These are phyloP conservation scores for Diaporthe destruens DNA, from an alignment of 2,329 filamentous ascomycete species.

Conservation along the genomic window DNA sequence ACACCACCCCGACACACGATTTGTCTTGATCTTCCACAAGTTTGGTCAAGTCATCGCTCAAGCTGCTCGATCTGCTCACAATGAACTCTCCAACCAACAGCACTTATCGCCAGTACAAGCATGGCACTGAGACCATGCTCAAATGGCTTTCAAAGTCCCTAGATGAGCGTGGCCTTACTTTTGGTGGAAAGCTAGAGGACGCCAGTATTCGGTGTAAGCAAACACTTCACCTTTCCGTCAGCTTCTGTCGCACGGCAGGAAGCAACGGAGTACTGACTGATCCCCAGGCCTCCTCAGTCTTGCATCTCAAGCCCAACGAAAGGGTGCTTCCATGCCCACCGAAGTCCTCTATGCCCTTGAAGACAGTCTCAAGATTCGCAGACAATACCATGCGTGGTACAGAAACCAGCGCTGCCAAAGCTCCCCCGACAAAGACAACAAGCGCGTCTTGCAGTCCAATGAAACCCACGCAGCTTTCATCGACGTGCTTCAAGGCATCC, in stretches of 20 bases:
- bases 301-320: background rate
- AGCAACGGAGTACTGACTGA: background rate
- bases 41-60: too few species aligned
- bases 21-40: too few species aligned
- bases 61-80: background rate
- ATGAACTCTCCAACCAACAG: background rate
- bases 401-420: background rate
- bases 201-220: background rate
- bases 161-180: background rate
- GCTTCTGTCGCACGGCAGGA: background rate
- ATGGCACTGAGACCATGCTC: background rate
- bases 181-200: background rate
- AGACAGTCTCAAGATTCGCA: constrained; percentile 4
- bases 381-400: constrained; percentile 13
- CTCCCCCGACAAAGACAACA: background rate
- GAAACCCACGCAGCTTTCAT: background rate
- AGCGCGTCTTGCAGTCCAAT: background rate
- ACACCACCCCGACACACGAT: background rate
- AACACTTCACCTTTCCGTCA: background rate
- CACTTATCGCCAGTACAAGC: constrained; percentile 1
- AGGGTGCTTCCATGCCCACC: background rate
- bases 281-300: background rate
- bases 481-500: background rate
- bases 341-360: background rate
- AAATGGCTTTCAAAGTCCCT: background rate